Evolutionary conservation across 2,329 filamentous ascomycete species (phyloP), one percentile per base, ranked within the genome.

Genomic region (Pseudogymnoascus sp.): DNA sequence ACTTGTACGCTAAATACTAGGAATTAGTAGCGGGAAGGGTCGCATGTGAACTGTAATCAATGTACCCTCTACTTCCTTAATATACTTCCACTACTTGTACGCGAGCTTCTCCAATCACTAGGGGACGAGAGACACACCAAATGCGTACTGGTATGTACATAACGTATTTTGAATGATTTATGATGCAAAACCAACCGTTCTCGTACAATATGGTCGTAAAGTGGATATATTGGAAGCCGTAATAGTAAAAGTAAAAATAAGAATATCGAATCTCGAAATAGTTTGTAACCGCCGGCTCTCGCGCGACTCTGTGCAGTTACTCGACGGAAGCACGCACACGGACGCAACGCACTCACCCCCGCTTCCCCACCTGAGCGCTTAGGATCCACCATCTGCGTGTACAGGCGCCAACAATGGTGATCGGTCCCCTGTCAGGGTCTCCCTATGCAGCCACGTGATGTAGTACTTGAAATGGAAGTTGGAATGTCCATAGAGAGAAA

Each of bases 361-460:
- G 14, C 47, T 53, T 53, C 47, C 47, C 47, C 47, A 53, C 47
- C 47, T 53, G 47, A 53, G 47, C 47, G 47, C 47, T 53, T 53
- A 53, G 16, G 25, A 53, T 53, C 47, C 47, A 53, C 47, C 25
- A 53, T 31, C 25, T 53, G 47, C 25, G 47, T 33, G 47, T 56
- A 56, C 31, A 31, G 47, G n/a, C 47, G 47, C 47, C 47, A 56
- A 33, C 25, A 56, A 28, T 25, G 47, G 8, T 33, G 47, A 56
- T 56, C 47, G 47, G 47, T 56, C 47, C 47, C 47, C 47, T 56
- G 47, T 33, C 47, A 56, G 47, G 47, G 47, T 56, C 47, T 33
- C 47, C 25, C 10, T 18, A 16, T 53, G 7, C 3, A 18, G 6
- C 47, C 47, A 56, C 47, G 47, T 56, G 47, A 56, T 18, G 3